Conservation (phyloP, 345 rosid species). For the Gossypium longicalyx region DNA sequence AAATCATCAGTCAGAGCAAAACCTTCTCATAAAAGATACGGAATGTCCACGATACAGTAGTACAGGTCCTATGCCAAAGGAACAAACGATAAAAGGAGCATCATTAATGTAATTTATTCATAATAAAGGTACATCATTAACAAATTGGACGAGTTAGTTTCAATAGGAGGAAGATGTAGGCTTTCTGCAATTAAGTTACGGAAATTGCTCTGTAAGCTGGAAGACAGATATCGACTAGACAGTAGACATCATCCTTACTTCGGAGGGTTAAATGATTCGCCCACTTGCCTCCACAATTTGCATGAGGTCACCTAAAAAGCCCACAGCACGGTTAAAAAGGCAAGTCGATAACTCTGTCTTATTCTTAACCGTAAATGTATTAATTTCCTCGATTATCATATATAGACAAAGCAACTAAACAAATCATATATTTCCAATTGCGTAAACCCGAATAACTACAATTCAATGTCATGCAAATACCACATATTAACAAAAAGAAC, state of each 20-base stretch:
- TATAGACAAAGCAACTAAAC: background rate
- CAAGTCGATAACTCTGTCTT: background rate
- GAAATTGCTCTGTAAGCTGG: constrained; percentile 2
- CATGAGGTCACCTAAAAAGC: constrained; percentile 54
- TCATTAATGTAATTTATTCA: background rate
- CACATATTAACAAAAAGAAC: background rate
- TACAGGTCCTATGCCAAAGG: constrained; percentile 49
- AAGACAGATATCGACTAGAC: constrained; percentile 9
- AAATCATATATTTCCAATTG: background rate
- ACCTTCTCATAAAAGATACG: constrained; percentile 73
- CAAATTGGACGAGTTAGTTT: background rate
- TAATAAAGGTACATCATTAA: background rate
- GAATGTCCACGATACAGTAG: constrained; percentile 75
- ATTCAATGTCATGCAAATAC: background rate
- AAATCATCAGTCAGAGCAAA: constrained; percentile 14
- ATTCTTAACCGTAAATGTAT: background rate
- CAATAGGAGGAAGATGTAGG: background rate
- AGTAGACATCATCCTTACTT: constrained; percentile 42
- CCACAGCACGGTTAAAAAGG: background rate
- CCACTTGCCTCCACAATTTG: constrained; percentile 78
- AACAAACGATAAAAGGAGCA: background rate
- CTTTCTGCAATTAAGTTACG: background rate
- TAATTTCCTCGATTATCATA: background rate
- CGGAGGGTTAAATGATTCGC: constrained; percentile 75
- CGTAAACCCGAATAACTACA: background rate